These are phyloP conservation scores for Plasmodium inui DNA, from an alignment of 169 alveolate genomes.

Conservation along the genomic window DNA sequence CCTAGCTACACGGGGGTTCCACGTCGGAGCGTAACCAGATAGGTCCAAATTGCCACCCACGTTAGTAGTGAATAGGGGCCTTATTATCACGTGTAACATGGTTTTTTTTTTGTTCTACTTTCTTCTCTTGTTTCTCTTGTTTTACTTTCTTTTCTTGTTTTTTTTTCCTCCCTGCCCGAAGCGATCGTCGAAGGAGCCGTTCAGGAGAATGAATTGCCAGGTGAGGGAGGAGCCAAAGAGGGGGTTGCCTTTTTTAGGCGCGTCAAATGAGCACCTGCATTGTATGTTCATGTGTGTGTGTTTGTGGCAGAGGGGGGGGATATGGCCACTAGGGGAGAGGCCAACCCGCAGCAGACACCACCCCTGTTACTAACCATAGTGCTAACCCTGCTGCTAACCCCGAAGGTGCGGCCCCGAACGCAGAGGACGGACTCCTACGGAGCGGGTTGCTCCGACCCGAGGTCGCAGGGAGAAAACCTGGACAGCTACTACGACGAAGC, in stretches of 20 bases:
- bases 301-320: not conserved
- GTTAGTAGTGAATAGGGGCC: not conserved
- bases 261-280: not conserved
- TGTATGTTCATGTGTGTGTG: not conserved
- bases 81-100: not conserved
- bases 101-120: not conserved
- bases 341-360: not conserved
- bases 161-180: constrained; percentile 41
- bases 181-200: constrained; percentile 67
- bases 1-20: not conserved
- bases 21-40: not conserved
- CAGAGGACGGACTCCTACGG: not conserved
- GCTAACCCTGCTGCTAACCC: not conserved
- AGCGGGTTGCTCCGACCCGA: not conserved
- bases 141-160: not conserved
- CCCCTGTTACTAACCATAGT: not conserved
- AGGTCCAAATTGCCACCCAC: not conserved
- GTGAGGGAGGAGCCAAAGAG: not conserved
- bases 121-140: not conserved
- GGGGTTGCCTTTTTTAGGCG: not conserved
- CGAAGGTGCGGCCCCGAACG: not conserved
- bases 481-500: constrained; percentile 38
- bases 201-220: constrained; percentile 48
- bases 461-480: constrained; percentile 5
- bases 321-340: not conserved